Evolutionary conservation across 2,329 filamentous ascomycete species (phyloP).

Genomic region (Chrysosporium queenslandicum): DNA sequence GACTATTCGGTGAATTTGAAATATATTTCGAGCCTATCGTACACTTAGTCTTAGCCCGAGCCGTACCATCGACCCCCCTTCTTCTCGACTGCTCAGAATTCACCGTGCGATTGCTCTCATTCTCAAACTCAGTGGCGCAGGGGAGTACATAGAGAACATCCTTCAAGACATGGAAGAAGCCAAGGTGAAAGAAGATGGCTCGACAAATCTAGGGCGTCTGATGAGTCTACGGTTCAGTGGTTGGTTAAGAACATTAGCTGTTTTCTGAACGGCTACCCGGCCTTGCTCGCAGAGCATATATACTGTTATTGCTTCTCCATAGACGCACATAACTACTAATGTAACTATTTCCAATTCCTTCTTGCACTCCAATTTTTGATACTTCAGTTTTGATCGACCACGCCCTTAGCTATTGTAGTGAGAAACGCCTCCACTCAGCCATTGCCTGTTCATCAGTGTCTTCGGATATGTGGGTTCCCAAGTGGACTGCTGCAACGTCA

Average conservation of each 20-base stretch:
- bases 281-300: too few relatives aligned
- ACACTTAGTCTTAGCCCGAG: slow-evolving; percentile 20
- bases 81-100: slow-evolving; percentile 21
- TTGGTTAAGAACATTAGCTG: background rate
- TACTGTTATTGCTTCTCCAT: too few relatives aligned
- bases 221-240: background rate
- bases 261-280: background rate
- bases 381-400: too few relatives aligned
- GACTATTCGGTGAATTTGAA: slow-evolving; percentile 18
- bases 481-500: background rate
- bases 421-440: too few relatives aligned
- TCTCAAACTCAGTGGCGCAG: slow-evolving; percentile 21
- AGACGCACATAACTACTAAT: too few relatives aligned
- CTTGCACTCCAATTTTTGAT: too few relatives aligned
- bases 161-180: slow-evolving; percentile 22
- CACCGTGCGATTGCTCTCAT: slow-evolving; percentile 25
- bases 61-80: slow-evolving; percentile 27
- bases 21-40: slow-evolving; percentile 18
- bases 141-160: slow-evolving; percentile 5
- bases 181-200: slow-evolving; percentile 15
- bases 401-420: too few relatives aligned
- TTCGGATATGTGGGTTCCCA: background rate
- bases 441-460: too few relatives aligned
- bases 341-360: too few relatives aligned
- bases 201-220: slow-evolving; percentile 13